phyloP scores from a whole-genome alignment of 257 asterid genomes.

The Schizonepeta tenuifolia region DNA sequence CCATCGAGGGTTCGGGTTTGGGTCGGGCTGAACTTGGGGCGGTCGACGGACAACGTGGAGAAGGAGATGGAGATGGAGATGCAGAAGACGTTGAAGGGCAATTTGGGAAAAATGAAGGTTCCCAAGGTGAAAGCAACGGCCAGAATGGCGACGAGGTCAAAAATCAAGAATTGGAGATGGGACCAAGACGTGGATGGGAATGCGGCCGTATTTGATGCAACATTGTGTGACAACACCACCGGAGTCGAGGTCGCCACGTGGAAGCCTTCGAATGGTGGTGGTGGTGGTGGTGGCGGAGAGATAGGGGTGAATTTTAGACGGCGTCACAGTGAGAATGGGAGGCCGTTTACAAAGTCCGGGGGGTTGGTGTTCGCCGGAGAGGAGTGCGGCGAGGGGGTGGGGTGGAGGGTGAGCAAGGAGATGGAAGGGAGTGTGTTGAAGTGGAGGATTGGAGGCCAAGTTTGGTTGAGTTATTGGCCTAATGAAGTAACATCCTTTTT shows the following conservation, averaged over 20 bases:
- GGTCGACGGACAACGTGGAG: slow-evolving; percentile 68
- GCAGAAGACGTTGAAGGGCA: slow-evolving; percentile 66
- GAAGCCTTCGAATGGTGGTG: slow-evolving; percentile 50
- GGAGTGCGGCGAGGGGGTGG: slow-evolving; percentile 58
- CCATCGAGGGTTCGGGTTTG: slow-evolving; percentile 78
- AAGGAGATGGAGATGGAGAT: slow-evolving; percentile 65
- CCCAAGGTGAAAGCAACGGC: slow-evolving; percentile 61
- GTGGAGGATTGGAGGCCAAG: slow-evolving; percentile 85
- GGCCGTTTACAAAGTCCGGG: slow-evolving; percentile 71
- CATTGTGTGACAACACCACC: slow-evolving; percentile 60
- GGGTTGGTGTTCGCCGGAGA: slow-evolving; percentile 72
- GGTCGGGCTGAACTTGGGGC: slow-evolving; percentile 84
- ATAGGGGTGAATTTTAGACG: slow-evolving; percentile 36
- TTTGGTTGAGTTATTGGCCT: slow-evolving; percentile 84
- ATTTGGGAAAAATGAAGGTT: slow-evolving; percentile 45
- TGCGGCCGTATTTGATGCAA: slow-evolving; percentile 62
- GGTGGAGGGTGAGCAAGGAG: slow-evolving; percentile 79
- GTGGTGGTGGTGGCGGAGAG: too few species aligned
- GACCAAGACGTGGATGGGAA: slow-evolving; percentile 90
- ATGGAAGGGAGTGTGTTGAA: slow-evolving; percentile 92
- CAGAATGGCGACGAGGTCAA: slow-evolving; percentile 57
- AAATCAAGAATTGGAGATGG: slow-evolving; percentile 84
- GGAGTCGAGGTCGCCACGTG: slow-evolving; percentile 72
- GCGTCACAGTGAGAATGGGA: slow-evolving; percentile 54
- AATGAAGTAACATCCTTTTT: too few species aligned